Evolutionary conservation across 2,329 filamentous ascomycete species (phyloP).

Genomic region (Cytospora piceicola): DNA sequence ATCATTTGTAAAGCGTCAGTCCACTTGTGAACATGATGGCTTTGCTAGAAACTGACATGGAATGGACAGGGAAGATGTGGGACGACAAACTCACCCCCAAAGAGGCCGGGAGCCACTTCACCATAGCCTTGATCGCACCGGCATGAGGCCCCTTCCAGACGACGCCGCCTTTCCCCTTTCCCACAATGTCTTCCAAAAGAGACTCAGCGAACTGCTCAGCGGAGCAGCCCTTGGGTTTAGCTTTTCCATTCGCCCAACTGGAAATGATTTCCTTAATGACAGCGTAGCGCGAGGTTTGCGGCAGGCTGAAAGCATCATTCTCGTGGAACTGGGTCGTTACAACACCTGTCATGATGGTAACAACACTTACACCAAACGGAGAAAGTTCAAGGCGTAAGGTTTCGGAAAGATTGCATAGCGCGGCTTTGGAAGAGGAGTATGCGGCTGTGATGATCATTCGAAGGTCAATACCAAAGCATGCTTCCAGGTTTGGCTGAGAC

Average conservation of each 20-base stretch:
- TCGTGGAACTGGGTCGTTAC: not conserved
- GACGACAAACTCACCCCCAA: conserved; percentile 1
- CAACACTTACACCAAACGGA: conserved; percentile 37
- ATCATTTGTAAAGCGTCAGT: not conserved
- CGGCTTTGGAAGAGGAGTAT: conserved; percentile 32
- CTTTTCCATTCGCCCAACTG: conserved; percentile 32
- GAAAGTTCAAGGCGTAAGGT: conserved; percentile 37
- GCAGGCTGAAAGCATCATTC: conserved; percentile 20
- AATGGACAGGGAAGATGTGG: not conserved
- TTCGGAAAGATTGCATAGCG: conserved; percentile 33
- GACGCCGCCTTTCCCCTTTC: conserved; percentile 23
- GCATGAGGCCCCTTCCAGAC: conserved; percentile 32
- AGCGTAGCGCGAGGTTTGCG: conserved; percentile 27
- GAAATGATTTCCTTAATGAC: conserved; percentile 31
- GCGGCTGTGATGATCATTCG: conserved; percentile 1
- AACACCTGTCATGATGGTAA: conserved; percentile 10
- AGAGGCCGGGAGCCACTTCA: conserved; percentile 1
- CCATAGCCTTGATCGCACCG: conserved; percentile 19
- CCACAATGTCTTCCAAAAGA: conserved; percentile 30
- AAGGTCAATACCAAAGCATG: not conserved
- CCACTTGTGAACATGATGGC: not conserved
- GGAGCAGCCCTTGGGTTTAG: conserved; percentile 28
- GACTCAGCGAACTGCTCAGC: conserved; percentile 29
- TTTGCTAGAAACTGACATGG: not conserved
- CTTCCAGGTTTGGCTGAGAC: not conserved